phyloP scores from a whole-genome alignment of 2,329 filamentous ascomycete species.

The Colletotrichum sp. region DNA sequence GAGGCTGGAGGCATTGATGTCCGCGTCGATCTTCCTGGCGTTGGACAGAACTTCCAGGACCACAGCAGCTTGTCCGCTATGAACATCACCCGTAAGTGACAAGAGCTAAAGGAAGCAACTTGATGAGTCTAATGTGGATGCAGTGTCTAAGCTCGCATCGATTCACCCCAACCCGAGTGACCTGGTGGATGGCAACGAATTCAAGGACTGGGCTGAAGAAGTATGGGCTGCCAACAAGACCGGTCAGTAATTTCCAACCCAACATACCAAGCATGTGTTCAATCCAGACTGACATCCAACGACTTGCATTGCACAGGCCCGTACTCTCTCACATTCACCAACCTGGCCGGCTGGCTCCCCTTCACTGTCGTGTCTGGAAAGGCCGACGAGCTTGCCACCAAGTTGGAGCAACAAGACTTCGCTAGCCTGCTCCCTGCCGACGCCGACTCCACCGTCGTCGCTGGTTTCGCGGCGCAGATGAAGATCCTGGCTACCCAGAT shows the following conservation, averaged over 20 bases:
- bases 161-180: constrained; percentile 15
- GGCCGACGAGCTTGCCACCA: constrained; percentile 33
- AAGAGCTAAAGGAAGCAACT: neutral
- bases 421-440: constrained; percentile 33
- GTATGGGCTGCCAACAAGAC: constrained; percentile 4
- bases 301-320: constrained; percentile 17
- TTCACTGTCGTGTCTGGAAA: constrained; percentile 36
- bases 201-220: constrained; percentile 20
- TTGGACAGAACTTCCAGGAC: constrained; percentile 47
- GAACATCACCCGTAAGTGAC: constrained; percentile 16
- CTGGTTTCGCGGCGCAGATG: constrained; percentile 42
- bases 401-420: constrained; percentile 34
- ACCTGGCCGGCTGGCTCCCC: constrained; percentile 38
- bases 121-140: neutral
- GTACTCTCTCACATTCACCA: constrained; percentile 35
- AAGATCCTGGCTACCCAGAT: constrained; percentile 36
- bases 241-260: constrained; percentile 5
- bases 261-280: neutral
- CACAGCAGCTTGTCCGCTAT: constrained; percentile 32
- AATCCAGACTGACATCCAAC: neutral
- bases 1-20: constrained; percentile 36
- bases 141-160: constrained; percentile 15
- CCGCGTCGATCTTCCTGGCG: constrained; percentile 44
- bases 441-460: constrained; percentile 34
- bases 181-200: constrained; percentile 11